Percentiles rank a stretch among this genome's conserved stretches.
Conservation (phyloP, 1,284 basidiomycete species). For the Laetiporus sulphureus region DNA sequence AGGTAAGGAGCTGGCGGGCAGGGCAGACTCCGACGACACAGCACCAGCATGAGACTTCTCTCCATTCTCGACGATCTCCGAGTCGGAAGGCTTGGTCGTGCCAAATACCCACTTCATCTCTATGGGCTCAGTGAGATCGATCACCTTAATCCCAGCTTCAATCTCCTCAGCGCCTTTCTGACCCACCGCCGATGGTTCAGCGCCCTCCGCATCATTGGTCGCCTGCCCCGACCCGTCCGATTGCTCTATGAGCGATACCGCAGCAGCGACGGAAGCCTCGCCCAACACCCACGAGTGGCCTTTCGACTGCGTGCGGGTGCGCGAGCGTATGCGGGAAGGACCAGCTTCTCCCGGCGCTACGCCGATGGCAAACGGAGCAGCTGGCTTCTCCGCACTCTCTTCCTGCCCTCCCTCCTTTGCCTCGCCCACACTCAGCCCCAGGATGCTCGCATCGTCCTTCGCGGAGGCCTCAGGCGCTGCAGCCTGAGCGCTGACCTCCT, state of each 20-base stretch:
- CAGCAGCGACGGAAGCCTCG: neutral
- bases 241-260: constrained; percentile 3
- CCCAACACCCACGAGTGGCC: constrained; percentile 9
- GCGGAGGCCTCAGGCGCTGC: constrained; percentile 8
- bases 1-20: constrained; percentile 9
- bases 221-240: constrained; percentile 6
- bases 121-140: constrained; percentile 29
- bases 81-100: constrained; percentile 28
- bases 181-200: neutral
- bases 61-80: neutral
- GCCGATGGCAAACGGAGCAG: constrained; percentile 39
- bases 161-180: constrained; percentile 7
- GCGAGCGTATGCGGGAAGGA: constrained; percentile 30
- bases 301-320: constrained; percentile 28
- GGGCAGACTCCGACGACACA: neutral
- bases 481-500: constrained; percentile 22
- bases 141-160: constrained; percentile 20
- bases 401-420: constrained; percentile 6
- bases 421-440: constrained; percentile 11
- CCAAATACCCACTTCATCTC: constrained; percentile 53
- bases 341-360: constrained; percentile 34
- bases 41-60: neutral
- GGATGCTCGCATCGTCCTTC: constrained; percentile 8
- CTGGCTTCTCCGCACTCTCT: constrained; percentile 22
- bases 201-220: constrained; percentile 4